These are phyloP conservation scores for Talaromyces sp. DNA, from an alignment of 2,329 filamentous ascomycete genomes.

Conservation along the genomic window DNA sequence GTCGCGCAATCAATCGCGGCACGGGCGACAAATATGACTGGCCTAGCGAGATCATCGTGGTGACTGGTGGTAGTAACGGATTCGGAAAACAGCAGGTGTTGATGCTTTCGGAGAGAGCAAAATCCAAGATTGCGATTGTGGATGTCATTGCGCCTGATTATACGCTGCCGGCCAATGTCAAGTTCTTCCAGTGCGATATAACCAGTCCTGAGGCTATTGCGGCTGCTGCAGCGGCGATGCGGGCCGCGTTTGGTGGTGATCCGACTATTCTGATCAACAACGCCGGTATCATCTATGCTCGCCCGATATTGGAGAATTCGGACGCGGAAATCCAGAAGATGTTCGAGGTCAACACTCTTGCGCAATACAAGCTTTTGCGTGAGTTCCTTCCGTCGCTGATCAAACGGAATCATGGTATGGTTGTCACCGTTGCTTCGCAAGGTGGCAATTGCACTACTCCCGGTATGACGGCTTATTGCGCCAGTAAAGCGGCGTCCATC, in stretches of 20 bases:
- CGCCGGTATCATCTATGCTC: slow-evolving; percentile 42
- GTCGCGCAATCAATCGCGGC: slow-evolving; percentile 47
- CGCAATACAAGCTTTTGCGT: slow-evolving; percentile 46
- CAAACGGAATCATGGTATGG: slow-evolving; percentile 47
- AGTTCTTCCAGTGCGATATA: slow-evolving; percentile 30
- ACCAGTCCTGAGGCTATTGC: slow-evolving; percentile 22
- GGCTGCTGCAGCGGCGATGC: slow-evolving; percentile 30
- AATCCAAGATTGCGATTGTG: slow-evolving; percentile 64
- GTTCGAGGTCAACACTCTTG: slow-evolving; percentile 48
- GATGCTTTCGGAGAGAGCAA: slow-evolving; percentile 59
- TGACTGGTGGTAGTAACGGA: slow-evolving; percentile 71
- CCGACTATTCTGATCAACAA: slow-evolving; percentile 46
- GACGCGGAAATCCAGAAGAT: slow-evolving; percentile 41
- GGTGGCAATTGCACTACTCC: slow-evolving; percentile 44
- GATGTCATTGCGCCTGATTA: slow-evolving; percentile 61
- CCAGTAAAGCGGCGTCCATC: slow-evolving; percentile 47
- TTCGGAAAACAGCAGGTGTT: slow-evolving; percentile 66
- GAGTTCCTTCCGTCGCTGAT: slow-evolving; percentile 50
- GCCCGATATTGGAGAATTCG: slow-evolving; percentile 42
- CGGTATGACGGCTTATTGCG: slow-evolving; percentile 49
- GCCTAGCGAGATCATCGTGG: slow-evolving; percentile 65
- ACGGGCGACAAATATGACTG: slow-evolving; percentile 46
- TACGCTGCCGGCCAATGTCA: slow-evolving; percentile 20
- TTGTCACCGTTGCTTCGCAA: slow-evolving; percentile 52
- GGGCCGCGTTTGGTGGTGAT: slow-evolving; percentile 30